Percentiles rank a stretch among this genome's conserved stretches.
These are phyloP conservation scores for Rubia yunnanensis DNA, from an alignment of 257 asterid species.

Conservation along the genomic window DNA sequence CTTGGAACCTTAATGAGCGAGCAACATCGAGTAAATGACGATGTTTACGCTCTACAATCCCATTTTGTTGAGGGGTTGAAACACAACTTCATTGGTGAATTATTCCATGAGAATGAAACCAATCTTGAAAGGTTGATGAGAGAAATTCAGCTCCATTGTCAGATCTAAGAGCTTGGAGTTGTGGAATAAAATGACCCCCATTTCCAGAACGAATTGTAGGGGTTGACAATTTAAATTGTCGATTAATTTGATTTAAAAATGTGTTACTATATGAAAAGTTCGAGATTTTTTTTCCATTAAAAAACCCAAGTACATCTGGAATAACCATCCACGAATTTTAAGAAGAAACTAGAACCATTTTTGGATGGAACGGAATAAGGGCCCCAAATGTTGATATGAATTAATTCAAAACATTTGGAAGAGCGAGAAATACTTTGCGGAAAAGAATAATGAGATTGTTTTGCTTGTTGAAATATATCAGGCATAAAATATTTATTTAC, in stretches of 20 bases:
- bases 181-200: not conserved
- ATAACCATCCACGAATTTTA: not conserved
- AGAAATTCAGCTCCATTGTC: not conserved
- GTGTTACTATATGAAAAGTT: not conserved
- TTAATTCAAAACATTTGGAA: not conserved
- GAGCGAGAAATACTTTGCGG: not conserved
- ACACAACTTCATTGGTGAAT: not conserved
- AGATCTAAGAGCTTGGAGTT: not conserved
- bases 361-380: not conserved
- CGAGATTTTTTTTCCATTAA: not conserved
- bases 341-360: not conserved
- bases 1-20: not conserved
- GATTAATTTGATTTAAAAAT: not conserved
- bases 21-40: not conserved
- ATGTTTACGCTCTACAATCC: not conserved
- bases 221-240: not conserved
- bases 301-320: not conserved
- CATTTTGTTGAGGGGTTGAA: not conserved
- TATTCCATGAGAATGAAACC: not conserved
- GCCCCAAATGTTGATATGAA: not conserved
- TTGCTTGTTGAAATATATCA: not conserved
- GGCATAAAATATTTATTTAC: not conserved
- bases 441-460: too few relatives aligned
- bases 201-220: not conserved
- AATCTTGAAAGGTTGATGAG: not conserved